A percentile compares a stretch with the other conserved stretches of the same genome.
These are phyloP conservation scores for Phytophthora palmivora DNA, from an alignment of 352 stramenopile genomes.

Conservation along the genomic window DNA sequence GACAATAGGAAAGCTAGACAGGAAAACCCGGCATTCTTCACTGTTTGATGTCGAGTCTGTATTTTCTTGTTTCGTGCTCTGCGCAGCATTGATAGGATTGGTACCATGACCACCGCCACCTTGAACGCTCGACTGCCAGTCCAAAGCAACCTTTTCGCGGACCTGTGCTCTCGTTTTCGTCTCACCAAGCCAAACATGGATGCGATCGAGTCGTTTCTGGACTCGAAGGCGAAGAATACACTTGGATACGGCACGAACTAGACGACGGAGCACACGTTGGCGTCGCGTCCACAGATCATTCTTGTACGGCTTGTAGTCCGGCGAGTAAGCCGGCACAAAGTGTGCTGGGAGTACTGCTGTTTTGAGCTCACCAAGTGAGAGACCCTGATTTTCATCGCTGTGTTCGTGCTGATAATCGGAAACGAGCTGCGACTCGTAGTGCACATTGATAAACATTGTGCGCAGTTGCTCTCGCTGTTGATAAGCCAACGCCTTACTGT, in stretches of 20 bases:
- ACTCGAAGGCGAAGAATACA: slow-evolving; percentile 75
- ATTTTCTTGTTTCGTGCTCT: slow-evolving; percentile 1
- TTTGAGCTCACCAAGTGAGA: slow-evolving; percentile 29
- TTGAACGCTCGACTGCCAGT: slow-evolving; percentile 46
- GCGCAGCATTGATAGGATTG: not conserved
- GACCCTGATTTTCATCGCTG: slow-evolving; percentile 13
- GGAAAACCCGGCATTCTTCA: slow-evolving; percentile 20
- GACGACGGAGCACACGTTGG: slow-evolving; percentile 68
- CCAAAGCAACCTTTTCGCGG: slow-evolving; percentile 61
- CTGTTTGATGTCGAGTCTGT: slow-evolving; percentile 1
- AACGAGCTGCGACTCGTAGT: slow-evolving; percentile 22
- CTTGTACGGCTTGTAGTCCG: slow-evolving; percentile 88
- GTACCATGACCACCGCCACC: not conserved
- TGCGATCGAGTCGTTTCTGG: slow-evolving; percentile 58
- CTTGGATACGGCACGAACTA: slow-evolving; percentile 75
- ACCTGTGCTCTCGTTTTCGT: slow-evolving; percentile 60
- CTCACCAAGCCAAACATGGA: slow-evolving; percentile 62
- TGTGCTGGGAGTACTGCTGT: slow-evolving; percentile 55
- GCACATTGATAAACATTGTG: slow-evolving; percentile 41
- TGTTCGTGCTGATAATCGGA: slow-evolving; percentile 21
- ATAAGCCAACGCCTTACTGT: slow-evolving; percentile 31
- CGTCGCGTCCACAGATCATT: slow-evolving; percentile 88
- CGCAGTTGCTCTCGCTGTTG: slow-evolving; percentile 58
- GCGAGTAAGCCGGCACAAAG: slow-evolving; percentile 38
- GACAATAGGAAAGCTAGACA: slow-evolving; percentile 70